Percentiles rank a stretch among this genome's conserved stretches.
Evolutionary conservation across 805 yeast genomes (phyloP).

Genomic region (Wickerhamomyces hampshirensis): DNA sequence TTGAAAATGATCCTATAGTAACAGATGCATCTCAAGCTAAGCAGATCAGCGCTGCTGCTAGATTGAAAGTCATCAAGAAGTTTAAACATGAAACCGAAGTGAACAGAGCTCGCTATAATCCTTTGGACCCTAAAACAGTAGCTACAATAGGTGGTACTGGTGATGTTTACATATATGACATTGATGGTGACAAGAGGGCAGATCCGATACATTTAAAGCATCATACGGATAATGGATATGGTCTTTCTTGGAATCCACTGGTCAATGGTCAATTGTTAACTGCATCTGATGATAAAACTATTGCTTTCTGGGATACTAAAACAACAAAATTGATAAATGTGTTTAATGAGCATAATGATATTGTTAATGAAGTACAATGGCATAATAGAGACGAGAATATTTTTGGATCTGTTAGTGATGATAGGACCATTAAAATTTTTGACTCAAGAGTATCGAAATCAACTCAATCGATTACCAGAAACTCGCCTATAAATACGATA

Average conservation of each 20-base stretch:
- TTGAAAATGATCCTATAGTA: slow-evolving; percentile 2
- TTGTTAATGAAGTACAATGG: slow-evolving; percentile 78
- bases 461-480: slow-evolving; percentile 24
- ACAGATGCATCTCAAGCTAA: slow-evolving; percentile 10
- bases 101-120: slow-evolving; percentile 68
- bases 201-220: slow-evolving; percentile 34
- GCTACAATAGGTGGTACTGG: slow-evolving; percentile 72
- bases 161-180: slow-evolving; percentile 46
- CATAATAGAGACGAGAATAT: slow-evolving; percentile 43
- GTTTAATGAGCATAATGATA: slow-evolving; percentile 42
- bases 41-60: slow-evolving; percentile 37
- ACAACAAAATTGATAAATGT: slow-evolving; percentile 26
- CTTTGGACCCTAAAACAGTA: slow-evolving; percentile 48
- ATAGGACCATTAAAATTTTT: slow-evolving; percentile 46
- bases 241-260: slow-evolving; percentile 59
- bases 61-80: slow-evolving; percentile 58
- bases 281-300: slow-evolving; percentile 60
- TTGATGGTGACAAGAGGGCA: slow-evolving; percentile 25
- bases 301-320: slow-evolving; percentile 55
- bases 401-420: slow-evolving; percentile 76
- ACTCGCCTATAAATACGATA: slow-evolving; percentile 51
- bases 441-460: slow-evolving; percentile 38
- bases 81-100: slow-evolving; percentile 59
- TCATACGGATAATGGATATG: slow-evolving; percentile 69
- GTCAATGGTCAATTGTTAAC: slow-evolving; percentile 48